Base-by-base conservation (phyloP, 2,329 filamentous ascomycete species). In the Trematosphaeria pertusa region DNA sequence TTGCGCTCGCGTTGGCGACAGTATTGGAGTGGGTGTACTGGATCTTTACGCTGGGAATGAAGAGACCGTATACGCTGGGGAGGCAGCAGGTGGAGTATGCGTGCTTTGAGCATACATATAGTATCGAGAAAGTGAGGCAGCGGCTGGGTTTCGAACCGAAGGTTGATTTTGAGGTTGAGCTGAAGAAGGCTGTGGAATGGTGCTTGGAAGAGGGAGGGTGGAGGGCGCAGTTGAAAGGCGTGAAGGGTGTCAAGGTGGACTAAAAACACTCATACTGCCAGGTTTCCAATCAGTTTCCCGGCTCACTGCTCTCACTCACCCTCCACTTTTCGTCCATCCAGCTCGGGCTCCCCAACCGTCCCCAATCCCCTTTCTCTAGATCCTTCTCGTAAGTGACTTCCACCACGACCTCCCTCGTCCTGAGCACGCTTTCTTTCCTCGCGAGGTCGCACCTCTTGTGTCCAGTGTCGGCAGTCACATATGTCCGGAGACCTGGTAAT, bases 271-370 rank as follows among this genome's bases (percentile, higher is more conserved):
- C n/a, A n/a, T n/a, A n/a, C n/a, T n/a, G n/a, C n/a, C n/a, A n/a
- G n/a, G n/a, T n/a, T n/a, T n/a, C n/a, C n/a, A n/a, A n/a, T n/a
- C n/a, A n/a, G n/a, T n/a, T n/a, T 28, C 32, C 32, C 15, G 32
- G 19, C 15, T 10, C 6, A 35, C 14, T 18, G 19, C 32, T 35
- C 12, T 35, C 14, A 35, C 32, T 35, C 14, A 7, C 11, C 32
- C 12, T 24, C 35, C 35, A 37, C 20, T 37, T 37, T 11, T 37
- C 18, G 8, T 37, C 35, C 20, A 37, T 37, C 78, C 78, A 0
- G 74, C 59, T 37, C 71, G 62, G 15, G 81, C 47, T 10, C 66
- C 15, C 72, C 70, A 19, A 56, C 48, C 22, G 81, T 59, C 4
- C 79, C 72, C 1, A 60, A 58, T 9, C 71, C 9, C 1, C 35